phyloP scores from a whole-genome alignment of 1,139 yeast species.

The Sugiyamaella xylanicola region DNA sequence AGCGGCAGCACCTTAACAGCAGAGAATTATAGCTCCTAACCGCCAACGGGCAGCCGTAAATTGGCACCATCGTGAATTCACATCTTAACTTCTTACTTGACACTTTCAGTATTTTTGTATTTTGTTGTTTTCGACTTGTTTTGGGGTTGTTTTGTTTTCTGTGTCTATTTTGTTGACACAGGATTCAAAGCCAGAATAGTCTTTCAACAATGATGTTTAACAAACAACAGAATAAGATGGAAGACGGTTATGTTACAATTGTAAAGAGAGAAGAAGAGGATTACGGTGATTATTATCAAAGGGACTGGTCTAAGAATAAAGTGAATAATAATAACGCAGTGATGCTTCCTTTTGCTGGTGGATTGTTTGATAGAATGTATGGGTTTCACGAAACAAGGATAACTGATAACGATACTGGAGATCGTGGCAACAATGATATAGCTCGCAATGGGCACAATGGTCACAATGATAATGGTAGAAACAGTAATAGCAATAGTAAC shows the following conservation, averaged over 20 bases:
- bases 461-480: not conserved
- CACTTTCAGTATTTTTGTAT: slow-evolving; percentile 6
- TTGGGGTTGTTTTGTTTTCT: not conserved
- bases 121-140: not conserved
- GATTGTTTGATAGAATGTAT: slow-evolving; percentile 20
- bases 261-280: slow-evolving; percentile 10
- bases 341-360: not conserved
- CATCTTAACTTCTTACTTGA: slow-evolving; percentile 1
- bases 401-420: not conserved
- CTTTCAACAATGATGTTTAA: slow-evolving; percentile 6
- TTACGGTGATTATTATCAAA: not conserved
- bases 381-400: not conserved
- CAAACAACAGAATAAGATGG: slow-evolving; percentile 12
- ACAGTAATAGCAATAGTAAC: not conserved
- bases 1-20: not conserved
- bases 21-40: too few species aligned
- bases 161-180: too few species aligned
- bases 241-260: slow-evolving; percentile 13
- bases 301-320: not conserved
- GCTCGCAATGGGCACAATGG: not conserved
- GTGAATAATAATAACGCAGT: not conserved
- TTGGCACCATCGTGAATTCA: not conserved
- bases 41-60: not conserved
- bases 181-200: not conserved
- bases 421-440: not conserved